Evolutionary conservation across 352 stramenopile species (phyloP).

Genomic region (Phytophthora nicotianae): DNA sequence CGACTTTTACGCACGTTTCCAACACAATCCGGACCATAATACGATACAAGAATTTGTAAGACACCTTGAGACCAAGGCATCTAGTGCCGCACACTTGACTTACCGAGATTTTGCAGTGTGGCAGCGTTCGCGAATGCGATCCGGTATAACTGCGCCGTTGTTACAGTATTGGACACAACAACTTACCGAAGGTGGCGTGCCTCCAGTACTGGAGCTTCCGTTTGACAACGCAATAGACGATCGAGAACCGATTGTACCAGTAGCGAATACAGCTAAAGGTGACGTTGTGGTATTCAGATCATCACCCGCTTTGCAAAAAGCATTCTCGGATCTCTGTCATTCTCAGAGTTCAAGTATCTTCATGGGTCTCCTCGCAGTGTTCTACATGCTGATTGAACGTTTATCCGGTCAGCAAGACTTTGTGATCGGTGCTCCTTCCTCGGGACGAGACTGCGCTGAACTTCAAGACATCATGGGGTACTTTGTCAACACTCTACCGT

Average conservation of each 20-base stretch:
- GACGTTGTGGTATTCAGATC: constrained; percentile 46
- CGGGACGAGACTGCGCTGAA: constrained; percentile 34
- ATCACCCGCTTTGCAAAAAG: constrained; percentile 27
- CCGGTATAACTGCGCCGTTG: constrained; percentile 34
- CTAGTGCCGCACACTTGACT: constrained; percentile 16
- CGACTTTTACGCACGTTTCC: constrained; percentile 29
- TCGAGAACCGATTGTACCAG: neutral
- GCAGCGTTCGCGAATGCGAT: constrained; percentile 46
- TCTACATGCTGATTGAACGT: constrained; percentile 50
- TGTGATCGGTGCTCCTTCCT: constrained; percentile 49
- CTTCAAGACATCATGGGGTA: constrained; percentile 53
- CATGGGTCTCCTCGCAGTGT: constrained; percentile 53
- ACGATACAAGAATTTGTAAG: neutral
- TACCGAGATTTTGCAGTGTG: constrained; percentile 61
- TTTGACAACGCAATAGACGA: constrained; percentile 31
- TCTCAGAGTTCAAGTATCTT: constrained; percentile 49
- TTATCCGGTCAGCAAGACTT: constrained; percentile 48
- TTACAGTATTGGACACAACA: constrained; percentile 58
- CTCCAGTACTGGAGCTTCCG: constrained; percentile 46
- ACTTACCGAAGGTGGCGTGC: constrained; percentile 24
- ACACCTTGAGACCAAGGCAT: constrained; percentile 14
- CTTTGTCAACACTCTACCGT: constrained; percentile 63
- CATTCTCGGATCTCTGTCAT: constrained; percentile 40
- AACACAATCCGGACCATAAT: neutral
- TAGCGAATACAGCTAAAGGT: constrained; percentile 10